Conservation (phyloP, 106 monocot genomes). For the Dendrobium catenatum region DNA sequence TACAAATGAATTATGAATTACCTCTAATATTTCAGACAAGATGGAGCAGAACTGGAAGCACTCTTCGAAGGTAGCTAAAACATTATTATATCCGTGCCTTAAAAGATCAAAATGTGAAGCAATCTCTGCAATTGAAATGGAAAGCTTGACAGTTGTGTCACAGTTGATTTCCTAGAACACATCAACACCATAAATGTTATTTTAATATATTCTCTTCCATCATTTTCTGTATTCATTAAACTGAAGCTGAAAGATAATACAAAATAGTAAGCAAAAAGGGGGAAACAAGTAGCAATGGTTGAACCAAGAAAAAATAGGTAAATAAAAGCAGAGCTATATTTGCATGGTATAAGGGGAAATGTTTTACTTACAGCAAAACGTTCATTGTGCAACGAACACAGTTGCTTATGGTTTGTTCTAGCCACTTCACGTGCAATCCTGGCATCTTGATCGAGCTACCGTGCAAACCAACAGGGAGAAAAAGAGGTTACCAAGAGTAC, state of each 20-base stretch:
- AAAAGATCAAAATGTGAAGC: neutral
- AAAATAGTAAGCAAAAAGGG: neutral
- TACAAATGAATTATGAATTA: constrained; percentile 3
- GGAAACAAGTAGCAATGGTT: neutral
- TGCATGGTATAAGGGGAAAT: neutral
- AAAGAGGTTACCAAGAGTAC: neutral
- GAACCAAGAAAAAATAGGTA: neutral
- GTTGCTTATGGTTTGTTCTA: neutral
- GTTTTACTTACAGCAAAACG: neutral
- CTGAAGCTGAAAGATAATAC: neutral
- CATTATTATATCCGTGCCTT: neutral
- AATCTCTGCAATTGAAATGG: neutral
- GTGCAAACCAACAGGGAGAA: neutral
- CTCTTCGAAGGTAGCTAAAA: neutral
- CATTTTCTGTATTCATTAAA: neutral
- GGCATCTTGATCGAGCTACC: constrained; percentile 1
- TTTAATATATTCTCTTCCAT: neutral
- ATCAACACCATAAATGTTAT: neutral
- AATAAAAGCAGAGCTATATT: neutral
- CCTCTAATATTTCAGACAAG: neutral
- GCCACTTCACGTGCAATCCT: neutral
- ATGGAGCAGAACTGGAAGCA: neutral
- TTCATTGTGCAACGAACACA: neutral
- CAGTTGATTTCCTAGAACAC: neutral
- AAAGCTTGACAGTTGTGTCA: neutral